Evolutionary conservation across 768 basidiomycete species (phyloP).

Genomic region (Termitomyces heimii): DNA sequence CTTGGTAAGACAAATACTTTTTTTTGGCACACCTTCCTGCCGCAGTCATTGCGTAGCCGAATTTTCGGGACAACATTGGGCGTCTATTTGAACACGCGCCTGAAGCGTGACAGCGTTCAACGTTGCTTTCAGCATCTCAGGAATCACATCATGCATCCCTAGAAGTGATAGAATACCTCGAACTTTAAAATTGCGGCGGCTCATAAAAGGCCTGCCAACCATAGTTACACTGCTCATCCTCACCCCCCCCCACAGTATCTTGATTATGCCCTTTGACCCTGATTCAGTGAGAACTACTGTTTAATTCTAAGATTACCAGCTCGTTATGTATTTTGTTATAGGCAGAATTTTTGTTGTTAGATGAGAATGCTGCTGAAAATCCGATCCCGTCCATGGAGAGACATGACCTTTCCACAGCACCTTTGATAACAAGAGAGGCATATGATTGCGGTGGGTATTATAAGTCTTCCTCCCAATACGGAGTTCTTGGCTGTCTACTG

Average conservation of each 20-base stretch:
- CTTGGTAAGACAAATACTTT: background rate
- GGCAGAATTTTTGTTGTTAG: slow-evolving; percentile 14
- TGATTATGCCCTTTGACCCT: background rate
- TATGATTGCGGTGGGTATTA: slow-evolving; percentile 28
- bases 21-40: background rate
- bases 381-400: background rate
- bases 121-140: background rate
- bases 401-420: slow-evolving; percentile 41
- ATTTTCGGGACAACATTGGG: background rate
- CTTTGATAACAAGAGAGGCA: slow-evolving; percentile 48
- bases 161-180: background rate
- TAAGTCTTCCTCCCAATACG: slow-evolving; percentile 45
- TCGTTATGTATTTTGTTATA: background rate
- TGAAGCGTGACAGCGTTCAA: background rate
- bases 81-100: slow-evolving; percentile 3
- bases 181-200: background rate
- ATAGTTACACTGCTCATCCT: too few relatives aligned
- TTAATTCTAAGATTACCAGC: background rate
- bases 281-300: background rate
- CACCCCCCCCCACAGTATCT: background rate
- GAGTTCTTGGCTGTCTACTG: slow-evolving; percentile 48
- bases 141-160: background rate
- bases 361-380: background rate
- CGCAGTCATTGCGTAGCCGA: background rate
- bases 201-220: background rate